These are phyloP conservation scores for Plasmodium blacklocki DNA, from an alignment of 169 alveolate species.

Conservation along the genomic window DNA sequence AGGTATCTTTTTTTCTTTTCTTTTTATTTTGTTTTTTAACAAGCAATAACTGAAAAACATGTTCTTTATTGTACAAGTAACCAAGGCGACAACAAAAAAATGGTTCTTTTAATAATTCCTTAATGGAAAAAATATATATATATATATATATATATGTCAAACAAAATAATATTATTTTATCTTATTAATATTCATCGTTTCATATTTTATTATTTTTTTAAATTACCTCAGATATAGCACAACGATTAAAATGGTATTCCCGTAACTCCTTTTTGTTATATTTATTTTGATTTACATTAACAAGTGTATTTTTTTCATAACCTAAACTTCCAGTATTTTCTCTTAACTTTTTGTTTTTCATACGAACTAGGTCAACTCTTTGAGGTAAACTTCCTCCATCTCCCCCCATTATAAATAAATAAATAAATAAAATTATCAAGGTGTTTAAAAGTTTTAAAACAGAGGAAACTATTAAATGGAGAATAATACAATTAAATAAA, in stretches of 20 bases:
- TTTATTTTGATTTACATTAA: constrained; percentile 32
- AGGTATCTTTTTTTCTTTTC: constrained; percentile 33
- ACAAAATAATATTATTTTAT: not conserved
- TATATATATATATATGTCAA: not conserved
- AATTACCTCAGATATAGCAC: constrained; percentile 58
- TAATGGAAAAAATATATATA: not conserved
- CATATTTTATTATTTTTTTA: not conserved
- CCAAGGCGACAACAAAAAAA: constrained; percentile 71
- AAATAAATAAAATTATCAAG: too few species aligned
- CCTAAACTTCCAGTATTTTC: constrained; percentile 72
- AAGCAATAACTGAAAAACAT: constrained; percentile 20
- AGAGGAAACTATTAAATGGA: too few species aligned
- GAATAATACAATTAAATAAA: too few species aligned
- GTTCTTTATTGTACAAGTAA: constrained; percentile 52
- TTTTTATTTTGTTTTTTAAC: constrained; percentile 53
- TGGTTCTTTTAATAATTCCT: constrained; percentile 66
- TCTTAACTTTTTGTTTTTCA: constrained; percentile 61
- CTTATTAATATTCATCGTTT: not conserved
- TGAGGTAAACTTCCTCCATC: constrained; percentile 77
- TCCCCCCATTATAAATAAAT: constrained; percentile 49
- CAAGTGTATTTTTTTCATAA: constrained; percentile 69
- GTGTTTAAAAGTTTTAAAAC: too few species aligned
- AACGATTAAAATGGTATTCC: constrained; percentile 57
- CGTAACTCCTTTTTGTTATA: constrained; percentile 36
- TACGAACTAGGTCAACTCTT: constrained; percentile 61